Evolutionary conservation across 2,329 filamentous ascomycete species (phyloP).

Genomic region (Epichloe coenophiala): DNA sequence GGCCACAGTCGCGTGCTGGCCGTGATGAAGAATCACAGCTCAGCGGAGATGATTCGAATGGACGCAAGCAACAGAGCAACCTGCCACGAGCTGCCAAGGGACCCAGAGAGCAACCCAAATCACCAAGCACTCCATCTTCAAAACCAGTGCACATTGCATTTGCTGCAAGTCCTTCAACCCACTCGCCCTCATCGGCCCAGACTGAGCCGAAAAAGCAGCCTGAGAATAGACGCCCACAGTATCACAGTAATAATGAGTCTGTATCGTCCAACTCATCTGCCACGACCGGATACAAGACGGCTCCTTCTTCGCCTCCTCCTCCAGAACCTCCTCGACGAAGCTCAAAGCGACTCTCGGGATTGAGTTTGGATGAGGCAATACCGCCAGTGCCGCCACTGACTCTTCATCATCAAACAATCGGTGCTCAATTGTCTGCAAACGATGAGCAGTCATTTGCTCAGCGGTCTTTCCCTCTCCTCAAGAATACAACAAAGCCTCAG

Average conservation of each 20-base stretch:
- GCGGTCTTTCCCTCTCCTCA: conserved; percentile 1
- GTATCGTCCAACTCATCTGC: conserved; percentile 4
- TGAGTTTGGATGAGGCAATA: conserved; percentile 4
- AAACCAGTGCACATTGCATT: conserved; percentile 1
- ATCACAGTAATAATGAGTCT: conserved; percentile 7
- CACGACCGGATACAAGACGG: conserved; percentile 7
- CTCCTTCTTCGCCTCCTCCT: conserved; percentile 10
- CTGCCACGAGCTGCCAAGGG: not conserved
- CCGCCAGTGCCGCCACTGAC: conserved; percentile 1
- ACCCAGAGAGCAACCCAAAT: not conserved
- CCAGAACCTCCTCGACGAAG: conserved; percentile 17
- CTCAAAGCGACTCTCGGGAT: conserved; percentile 13
- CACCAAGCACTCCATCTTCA: not conserved
- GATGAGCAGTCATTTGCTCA: not conserved
- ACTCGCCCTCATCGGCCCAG: not conserved
- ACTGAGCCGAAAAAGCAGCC: not conserved
- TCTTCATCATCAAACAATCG: not conserved
- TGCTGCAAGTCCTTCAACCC: not conserved
- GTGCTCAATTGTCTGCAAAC: not conserved
- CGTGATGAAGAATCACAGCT: not conserved
- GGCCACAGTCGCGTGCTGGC: not conserved
- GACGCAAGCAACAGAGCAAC: not conserved
- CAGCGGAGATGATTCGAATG: not conserved
- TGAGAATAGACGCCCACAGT: conserved; percentile 1
- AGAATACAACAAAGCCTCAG: not conserved